Base-by-base conservation (phyloP, 495 filamentous ascomycete species). In the Chaetomium fimeti region DNA sequence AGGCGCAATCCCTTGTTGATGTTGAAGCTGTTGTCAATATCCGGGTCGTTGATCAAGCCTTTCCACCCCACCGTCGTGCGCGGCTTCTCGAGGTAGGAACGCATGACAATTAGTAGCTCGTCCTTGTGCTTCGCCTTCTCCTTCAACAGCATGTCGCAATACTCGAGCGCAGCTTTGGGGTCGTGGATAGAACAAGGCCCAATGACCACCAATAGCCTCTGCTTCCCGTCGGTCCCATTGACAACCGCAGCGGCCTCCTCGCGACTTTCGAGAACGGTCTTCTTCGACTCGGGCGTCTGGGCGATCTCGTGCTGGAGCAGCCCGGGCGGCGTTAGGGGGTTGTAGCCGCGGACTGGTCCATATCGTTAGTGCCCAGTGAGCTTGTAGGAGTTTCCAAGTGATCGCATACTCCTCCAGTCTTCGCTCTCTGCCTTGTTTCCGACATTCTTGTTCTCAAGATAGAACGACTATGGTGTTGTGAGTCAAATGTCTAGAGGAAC, bases 1-100 rank as follows among this genome's bases (percentile, higher is more conserved):
- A 89, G 80, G 53, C 91, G 87, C 73, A 99, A 76, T 3, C 95
- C 95, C 81, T 97, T 97, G 83, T 98, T 99, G 79, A 99, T 98
- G 77, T 97, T 87, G 85, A 97, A 98, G 77, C 89, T 93, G 72
- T 97, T 92, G 76, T 99, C 93, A 75, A 99, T 96, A 68, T 98
- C 93, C 9, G 95, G 95, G 78, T 99, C 95, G 76, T 99, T 99
- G 81, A 99, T 96, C 66, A 99, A 82, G 16, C 95, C 95, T 79
- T 99, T 99, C 95, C 95, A 99, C 59, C 95, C 95, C 18, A 99
- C 93, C 0, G 95, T 99, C 16, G 95, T 99, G 67, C 95, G 88
- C 25, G 95, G 95, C 81, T 99, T 99, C 82, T 99, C 95, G 32
- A 99, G 87, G 83, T 99, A 99, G 57, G 91, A 89, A 55, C 95